phyloP scores from a whole-genome alignment of 257 asterid genomes.

The Ophiorrhiza pumila region DNA sequence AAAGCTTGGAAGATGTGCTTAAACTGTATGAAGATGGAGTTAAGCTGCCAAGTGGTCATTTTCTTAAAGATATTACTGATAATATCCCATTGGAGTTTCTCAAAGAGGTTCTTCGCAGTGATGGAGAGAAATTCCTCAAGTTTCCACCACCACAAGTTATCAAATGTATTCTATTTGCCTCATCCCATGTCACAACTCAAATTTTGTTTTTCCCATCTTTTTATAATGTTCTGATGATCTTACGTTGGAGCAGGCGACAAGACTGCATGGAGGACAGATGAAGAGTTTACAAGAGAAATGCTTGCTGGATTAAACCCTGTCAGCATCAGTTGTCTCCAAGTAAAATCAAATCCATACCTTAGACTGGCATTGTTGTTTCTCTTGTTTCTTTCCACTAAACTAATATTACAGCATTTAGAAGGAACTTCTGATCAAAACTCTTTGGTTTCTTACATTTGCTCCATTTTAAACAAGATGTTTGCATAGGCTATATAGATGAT shows the following conservation, averaged over 20 bases:
- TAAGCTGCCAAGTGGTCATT: conserved; percentile 32
- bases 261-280: conserved; percentile 72
- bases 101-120: conserved; percentile 52
- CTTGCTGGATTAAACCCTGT: conserved; percentile 78
- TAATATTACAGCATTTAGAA: too few species aligned
- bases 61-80: conserved; percentile 34
- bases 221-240: background rate
- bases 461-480: background rate
- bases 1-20: conserved; percentile 58
- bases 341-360: conserved; percentile 17
- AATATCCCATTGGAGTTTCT: conserved; percentile 48
- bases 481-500: background rate
- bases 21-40: conserved; percentile 50
- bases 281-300: conserved; percentile 78
- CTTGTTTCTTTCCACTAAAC: background rate
- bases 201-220: too few species aligned
- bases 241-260: conserved; percentile 42
- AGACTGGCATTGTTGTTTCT: background rate
- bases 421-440: background rate
- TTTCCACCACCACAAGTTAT: conserved; percentile 64
- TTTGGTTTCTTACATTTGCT: background rate
- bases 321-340: conserved; percentile 58
- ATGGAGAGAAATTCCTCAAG: conserved; percentile 51
- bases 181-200: background rate
- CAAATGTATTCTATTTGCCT: conserved; percentile 36